These are phyloP conservation scores for Theileria luwenshuni DNA, from an alignment of 169 alveolate genomes.

Conservation along the genomic window DNA sequence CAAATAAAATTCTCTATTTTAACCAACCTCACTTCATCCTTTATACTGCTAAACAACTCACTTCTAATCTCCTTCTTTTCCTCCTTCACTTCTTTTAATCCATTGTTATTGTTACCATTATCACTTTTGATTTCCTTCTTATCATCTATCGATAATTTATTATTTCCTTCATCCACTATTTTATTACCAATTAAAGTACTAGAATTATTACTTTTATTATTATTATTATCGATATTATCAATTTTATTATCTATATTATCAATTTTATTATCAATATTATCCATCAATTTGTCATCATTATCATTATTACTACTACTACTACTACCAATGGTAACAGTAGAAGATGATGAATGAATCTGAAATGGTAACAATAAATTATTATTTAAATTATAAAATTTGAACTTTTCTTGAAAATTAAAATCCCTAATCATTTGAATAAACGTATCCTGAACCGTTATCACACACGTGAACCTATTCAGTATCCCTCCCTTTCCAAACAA, in stretches of 20 bases:
- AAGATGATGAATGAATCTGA: too few relatives aligned
- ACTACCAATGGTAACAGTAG: too few relatives aligned
- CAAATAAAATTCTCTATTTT: slow-evolving; percentile 39
- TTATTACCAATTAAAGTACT: too few relatives aligned
- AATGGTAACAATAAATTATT: background rate
- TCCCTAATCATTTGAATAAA: slow-evolving; percentile 1
- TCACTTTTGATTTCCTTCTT: background rate
- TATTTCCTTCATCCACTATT: background rate
- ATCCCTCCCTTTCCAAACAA: slow-evolving; percentile 53
- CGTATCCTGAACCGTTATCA: slow-evolving; percentile 39
- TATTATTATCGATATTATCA: background rate
- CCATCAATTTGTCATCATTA: background rate
- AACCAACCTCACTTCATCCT: slow-evolving; percentile 16
- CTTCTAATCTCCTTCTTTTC: slow-evolving; percentile 10
- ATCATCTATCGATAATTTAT: background rate
- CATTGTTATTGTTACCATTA: too few relatives aligned
- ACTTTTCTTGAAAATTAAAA: background rate
- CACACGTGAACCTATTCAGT: slow-evolving; percentile 27
- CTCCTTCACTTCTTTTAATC: background rate
- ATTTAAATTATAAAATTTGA: background rate
- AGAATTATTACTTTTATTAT: too few relatives aligned
- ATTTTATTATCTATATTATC: background rate
- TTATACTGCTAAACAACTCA: background rate
- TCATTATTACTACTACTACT: background rate
- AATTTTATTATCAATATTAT: background rate